Base-by-base conservation (phyloP, 73 alveolate species). In the Paramecium pentaurelia region DNA sequence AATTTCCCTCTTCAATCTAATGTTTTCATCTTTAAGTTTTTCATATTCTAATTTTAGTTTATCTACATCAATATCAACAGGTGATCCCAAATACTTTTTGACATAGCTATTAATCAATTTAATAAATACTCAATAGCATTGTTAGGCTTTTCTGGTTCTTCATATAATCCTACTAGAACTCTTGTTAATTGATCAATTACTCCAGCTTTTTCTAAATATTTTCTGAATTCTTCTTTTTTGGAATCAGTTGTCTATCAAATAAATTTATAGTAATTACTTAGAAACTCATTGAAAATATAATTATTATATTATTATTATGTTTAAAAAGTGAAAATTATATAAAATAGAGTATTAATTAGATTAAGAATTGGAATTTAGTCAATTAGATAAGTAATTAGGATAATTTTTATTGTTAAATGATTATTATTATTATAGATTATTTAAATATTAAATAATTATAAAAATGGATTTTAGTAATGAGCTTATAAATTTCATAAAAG, bases 181-280 rank as follows among this genome's bases (percentile, higher is more conserved):
- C 97, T 96, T 0, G 98, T 97, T 38, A 97, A 93, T 90, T 96
- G 95, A 80, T 97, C 99, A 12, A 97, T 95, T 36, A 97, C 98
- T 2, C 99, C 99, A 60, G 97, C 95, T 86, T 97, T 96, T 88
- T 97, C 99, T 68, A 97, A 92, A 94, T 97, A 97, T 92, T 94
- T 90, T 93, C 99, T 95, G 93, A 97, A 97, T 93, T 97, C 99
- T 86, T 97, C 99, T 86, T 95, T 97, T 94, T 97, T 96, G 60
- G 96, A 92, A 92, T 97, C 99, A 60, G 98, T 94, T 51, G 97
- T 95, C 95, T 92, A 42, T 11, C 4, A 64, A 28, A 16, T 54
- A 54, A n/a, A 47, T 6, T 54, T 4, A 2, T 8, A 54, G 6
- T 18, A 54, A 18, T 4, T 54, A 54, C 70, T 25, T 54, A 54